Evolutionary conservation across 2,329 filamentous ascomycete genomes (phyloP), one percentile per base, ranked within the genome.

Genomic region (Metarhizium rileyi): DNA sequence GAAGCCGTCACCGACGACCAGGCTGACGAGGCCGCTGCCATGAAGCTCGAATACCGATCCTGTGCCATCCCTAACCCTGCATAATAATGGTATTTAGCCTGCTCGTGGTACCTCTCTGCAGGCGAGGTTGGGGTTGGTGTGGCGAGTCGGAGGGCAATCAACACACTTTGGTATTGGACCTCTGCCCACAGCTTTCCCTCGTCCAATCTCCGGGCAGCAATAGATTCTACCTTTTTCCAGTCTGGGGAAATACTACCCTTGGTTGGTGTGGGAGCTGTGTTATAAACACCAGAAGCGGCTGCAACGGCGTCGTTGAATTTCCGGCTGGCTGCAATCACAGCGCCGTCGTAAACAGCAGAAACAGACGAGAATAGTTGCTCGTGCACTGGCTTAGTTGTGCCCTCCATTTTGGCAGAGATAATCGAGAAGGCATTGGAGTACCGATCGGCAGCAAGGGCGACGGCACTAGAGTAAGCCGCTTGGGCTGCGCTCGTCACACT

Each of bases 1-100:
- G n/a, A n/a, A 6, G 80, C 80, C 1, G 75, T 78, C 36, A 75
- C 52, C 2, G 72, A 73, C 49, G 80, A 83, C 38, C 88, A 71
- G 20, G 83, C 86, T 33, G 77, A 81, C 9, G 85, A 88, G 7
- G 86, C 87, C 4, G 83, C 81, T 12, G 75, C 74, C 2, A 93
- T 56, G 59, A 93, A 91, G 46, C 84, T 83, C 5, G 83, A 81
- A 64, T 93, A 93, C 35, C 84, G 80, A 41, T 83, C 87, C 59
- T 94, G 85, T 1, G 89, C 88, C 42, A 88, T 66, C 26, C 88
- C 88, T 23, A 93, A 66, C 10, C 84, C 87, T 55, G 88, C 84
- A 57, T 89, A 90, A 65, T 91, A 91, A 60, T 81, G 77, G 56
- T 76, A 68, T 56, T 74, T 77, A 43, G 78, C 84, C 70, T 74